phyloP scores from a whole-genome alignment of 345 rosid species.

The Odontarrhena argentea region DNA sequence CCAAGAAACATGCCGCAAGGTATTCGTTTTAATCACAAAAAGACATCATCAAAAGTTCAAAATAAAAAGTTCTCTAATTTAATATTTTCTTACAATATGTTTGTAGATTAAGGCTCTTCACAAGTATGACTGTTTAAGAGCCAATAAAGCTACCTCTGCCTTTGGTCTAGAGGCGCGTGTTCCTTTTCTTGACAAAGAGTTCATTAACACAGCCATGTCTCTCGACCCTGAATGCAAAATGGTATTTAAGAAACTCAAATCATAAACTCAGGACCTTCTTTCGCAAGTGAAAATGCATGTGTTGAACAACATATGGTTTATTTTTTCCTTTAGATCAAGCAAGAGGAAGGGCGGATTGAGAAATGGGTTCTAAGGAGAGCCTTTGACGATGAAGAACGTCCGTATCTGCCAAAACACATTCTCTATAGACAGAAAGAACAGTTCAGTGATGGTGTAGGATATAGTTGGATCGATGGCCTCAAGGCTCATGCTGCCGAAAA shows the following conservation, averaged over 20 bases:
- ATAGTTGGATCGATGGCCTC: conserved; percentile 97
- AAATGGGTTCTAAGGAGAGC: conserved; percentile 89
- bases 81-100: neutral
- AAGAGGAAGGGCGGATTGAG: conserved; percentile 69
- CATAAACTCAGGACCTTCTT: neutral
- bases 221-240: conserved; percentile 85
- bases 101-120: conserved; percentile 90
- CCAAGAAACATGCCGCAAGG: conserved; percentile 88
- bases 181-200: conserved; percentile 90
- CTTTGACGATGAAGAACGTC: conserved; percentile 79
- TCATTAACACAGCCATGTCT: conserved; percentile 76
- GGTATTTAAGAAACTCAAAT: conserved; percentile 44
- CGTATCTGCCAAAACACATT: conserved; percentile 92
- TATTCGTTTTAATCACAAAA: conserved; percentile 23
- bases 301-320: neutral
- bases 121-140: conserved; percentile 87
- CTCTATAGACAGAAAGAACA: conserved; percentile 96
- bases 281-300: neutral
- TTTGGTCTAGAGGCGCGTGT: conserved; percentile 96
- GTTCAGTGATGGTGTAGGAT: conserved; percentile 96
- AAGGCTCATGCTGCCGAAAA: conserved; percentile 75
- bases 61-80: neutral
- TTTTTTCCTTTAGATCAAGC: conserved; percentile 52
- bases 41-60: neutral
- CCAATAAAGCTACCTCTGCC: conserved; percentile 92